phyloP scores from a whole-genome alignment of 495 filamentous ascomycete genomes.

The Diplogelasinospora grovesii region DNA sequence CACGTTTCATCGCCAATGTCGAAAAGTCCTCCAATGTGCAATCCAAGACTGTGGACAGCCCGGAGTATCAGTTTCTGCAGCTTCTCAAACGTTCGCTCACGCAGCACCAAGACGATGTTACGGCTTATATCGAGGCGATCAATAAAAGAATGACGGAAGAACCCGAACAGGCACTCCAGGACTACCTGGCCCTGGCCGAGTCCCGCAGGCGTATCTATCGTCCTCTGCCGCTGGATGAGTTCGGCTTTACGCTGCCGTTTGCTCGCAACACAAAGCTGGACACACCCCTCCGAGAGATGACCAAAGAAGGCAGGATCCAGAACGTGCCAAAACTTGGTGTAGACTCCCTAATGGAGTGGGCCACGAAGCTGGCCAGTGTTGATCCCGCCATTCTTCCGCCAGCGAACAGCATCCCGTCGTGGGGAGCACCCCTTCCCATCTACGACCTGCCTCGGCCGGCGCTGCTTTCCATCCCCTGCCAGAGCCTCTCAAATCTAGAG shows the following conservation, averaged over 20 bases:
- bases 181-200: conserved; percentile 1
- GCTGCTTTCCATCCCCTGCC: no score
- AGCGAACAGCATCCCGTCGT: no score
- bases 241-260: conserved; percentile 1
- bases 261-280: background rate
- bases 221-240: conserved; percentile 1
- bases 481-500: no score
- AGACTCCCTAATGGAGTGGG: no score
- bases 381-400: no score
- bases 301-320: no score
- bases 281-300: background rate
- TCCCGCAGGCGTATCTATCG: conserved; percentile 5
- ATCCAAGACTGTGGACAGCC: background rate
- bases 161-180: background rate
- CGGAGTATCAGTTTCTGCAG: conserved; percentile 5
- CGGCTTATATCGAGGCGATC: background rate
- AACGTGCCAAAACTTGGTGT: no score
- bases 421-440: no score
- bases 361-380: no score
- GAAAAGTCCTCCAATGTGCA: background rate
- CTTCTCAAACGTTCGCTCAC: background rate
- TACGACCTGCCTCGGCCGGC: no score
- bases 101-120: background rate
- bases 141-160: background rate
- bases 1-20: conserved; percentile 3